Percentiles rank a stretch among this genome's conserved stretches.
phyloP scores from a whole-genome alignment of 331 rosid genomes.

The Rhamnella rubrinervis region DNA sequence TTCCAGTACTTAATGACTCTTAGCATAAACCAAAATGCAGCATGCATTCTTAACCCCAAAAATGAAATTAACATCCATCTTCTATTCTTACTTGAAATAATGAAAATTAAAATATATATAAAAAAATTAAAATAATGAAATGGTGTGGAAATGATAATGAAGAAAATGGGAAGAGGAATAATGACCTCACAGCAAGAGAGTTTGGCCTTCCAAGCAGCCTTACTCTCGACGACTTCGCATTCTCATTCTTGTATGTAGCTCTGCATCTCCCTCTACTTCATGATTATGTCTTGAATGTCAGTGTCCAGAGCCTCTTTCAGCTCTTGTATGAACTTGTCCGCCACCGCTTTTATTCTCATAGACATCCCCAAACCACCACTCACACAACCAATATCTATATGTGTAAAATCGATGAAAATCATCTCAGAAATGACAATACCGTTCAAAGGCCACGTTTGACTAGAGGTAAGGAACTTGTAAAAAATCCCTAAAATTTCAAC shows the following conservation, averaged over 20 bases:
- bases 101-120: too few relatives aligned
- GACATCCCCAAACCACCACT: slow-evolving; percentile 46
- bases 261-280: slow-evolving; percentile 99
- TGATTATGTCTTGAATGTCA: slow-evolving; percentile 85
- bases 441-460: too few relatives aligned
- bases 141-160: too few relatives aligned
- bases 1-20: too few relatives aligned
- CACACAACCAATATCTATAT: background rate
- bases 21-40: too few relatives aligned
- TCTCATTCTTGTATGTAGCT: slow-evolving; percentile 93
- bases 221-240: slow-evolving; percentile 96
- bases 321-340: slow-evolving; percentile 88
- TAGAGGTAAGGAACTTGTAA: too few relatives aligned
- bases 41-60: too few relatives aligned
- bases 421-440: too few relatives aligned
- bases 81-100: too few relatives aligned
- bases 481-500: too few relatives aligned
- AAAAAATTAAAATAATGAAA: too few relatives aligned
- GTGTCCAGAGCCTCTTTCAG: slow-evolving; percentile 93
- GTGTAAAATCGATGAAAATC: background rate
- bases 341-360: slow-evolving; percentile 82
- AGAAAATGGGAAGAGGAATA: background rate
- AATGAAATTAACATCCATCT: too few relatives aligned
- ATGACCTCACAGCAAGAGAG: slow-evolving; percentile 96
- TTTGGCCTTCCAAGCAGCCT: slow-evolving; percentile 99